These are phyloP conservation scores for Cladochytrium replicatum DNA, from an alignment of 192 early-diverging fungal species.

Conservation along the genomic window DNA sequence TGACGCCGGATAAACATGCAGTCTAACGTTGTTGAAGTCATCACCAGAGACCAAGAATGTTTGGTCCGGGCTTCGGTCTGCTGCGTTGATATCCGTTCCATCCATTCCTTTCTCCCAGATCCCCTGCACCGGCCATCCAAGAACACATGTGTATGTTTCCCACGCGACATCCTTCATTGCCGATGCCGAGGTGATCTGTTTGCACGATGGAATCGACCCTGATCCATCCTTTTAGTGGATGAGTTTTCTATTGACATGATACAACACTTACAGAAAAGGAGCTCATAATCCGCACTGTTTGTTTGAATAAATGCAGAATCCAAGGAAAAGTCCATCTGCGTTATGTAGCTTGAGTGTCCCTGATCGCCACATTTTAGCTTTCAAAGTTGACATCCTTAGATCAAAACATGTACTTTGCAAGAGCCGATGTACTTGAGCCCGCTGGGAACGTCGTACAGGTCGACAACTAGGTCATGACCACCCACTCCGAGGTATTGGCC, in stretches of 20 bases:
- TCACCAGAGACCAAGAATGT: conserved; percentile 7
- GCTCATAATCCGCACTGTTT: conserved; percentile 10
- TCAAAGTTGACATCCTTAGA: not conserved
- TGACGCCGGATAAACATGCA: conserved; percentile 3
- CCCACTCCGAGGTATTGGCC: conserved; percentile 13
- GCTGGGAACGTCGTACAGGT: conserved; percentile 10
- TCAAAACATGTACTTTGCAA: conserved; percentile 5
- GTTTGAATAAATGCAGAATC: conserved; percentile 8
- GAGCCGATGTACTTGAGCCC: conserved; percentile 4
- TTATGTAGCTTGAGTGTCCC: conserved; percentile 14
- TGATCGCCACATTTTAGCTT: not conserved
- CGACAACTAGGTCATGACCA: conserved; percentile 6
- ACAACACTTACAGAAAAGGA: conserved; percentile 9
- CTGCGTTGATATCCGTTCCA: conserved; percentile 8
- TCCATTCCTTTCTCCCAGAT: conserved; percentile 6
- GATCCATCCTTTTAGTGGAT: too few species aligned
- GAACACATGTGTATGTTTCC: not conserved
- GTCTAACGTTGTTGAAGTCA: conserved; percentile 5
- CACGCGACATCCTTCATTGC: conserved; percentile 5
- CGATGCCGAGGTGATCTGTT: not conserved
- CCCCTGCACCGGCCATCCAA: not conserved
- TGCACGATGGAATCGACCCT: too few species aligned
- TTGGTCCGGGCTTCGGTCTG: conserved; percentile 2
- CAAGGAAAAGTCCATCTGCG: conserved; percentile 12
- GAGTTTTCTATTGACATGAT: too few species aligned